Conservation (phyloP, 2,329 filamentous ascomycete genomes). For the Lecanosticta acicola region DNA sequence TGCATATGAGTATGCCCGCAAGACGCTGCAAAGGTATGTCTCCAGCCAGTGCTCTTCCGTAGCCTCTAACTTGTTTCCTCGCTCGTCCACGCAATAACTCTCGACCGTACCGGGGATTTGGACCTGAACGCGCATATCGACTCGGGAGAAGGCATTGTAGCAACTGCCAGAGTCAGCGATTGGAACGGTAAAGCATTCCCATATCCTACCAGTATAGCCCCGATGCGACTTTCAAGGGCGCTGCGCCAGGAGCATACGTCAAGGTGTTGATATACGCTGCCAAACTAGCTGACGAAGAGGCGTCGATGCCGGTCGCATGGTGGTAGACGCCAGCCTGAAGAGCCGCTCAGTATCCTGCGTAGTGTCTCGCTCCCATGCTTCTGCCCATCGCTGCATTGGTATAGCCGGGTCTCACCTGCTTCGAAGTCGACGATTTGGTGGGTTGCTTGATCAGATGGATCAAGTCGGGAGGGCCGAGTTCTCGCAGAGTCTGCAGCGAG, state of each 20-base stretch:
- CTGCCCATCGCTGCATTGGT: too few relatives aligned
- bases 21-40: slow-evolving; percentile 90
- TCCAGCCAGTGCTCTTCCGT: slow-evolving; percentile 95
- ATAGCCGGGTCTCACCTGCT: slow-evolving; percentile 47
- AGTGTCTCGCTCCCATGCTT: slow-evolving; percentile 1
- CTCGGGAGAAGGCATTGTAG: slow-evolving; percentile 97
- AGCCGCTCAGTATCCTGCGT: slow-evolving; percentile 8
- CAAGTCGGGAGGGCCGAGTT: slow-evolving; percentile 91
- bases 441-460: slow-evolving; percentile 85
- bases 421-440: slow-evolving; percentile 48
- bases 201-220: slow-evolving; percentile 81
- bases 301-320: slow-evolving; percentile 94
- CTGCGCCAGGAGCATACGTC: slow-evolving; percentile 81
- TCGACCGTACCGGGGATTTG: slow-evolving; percentile 95
- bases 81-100: slow-evolving; percentile 94
- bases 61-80: slow-evolving; percentile 87
- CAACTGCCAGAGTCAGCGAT: slow-evolving; percentile 54
- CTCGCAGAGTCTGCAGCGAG: slow-evolving; percentile 74
- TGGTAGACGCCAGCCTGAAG: slow-evolving; percentile 84
- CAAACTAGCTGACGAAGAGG: slow-evolving; percentile 92
- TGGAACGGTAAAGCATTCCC: too few relatives aligned
- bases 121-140: slow-evolving; percentile 98
- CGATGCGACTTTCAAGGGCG: slow-evolving; percentile 82
- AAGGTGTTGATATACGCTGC: slow-evolving; percentile 98
- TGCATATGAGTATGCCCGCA: slow-evolving; percentile 92